phyloP scores from a whole-genome alignment of 2,329 filamentous ascomycete species.

The Hawksworthiomyces lignivorus region DNA sequence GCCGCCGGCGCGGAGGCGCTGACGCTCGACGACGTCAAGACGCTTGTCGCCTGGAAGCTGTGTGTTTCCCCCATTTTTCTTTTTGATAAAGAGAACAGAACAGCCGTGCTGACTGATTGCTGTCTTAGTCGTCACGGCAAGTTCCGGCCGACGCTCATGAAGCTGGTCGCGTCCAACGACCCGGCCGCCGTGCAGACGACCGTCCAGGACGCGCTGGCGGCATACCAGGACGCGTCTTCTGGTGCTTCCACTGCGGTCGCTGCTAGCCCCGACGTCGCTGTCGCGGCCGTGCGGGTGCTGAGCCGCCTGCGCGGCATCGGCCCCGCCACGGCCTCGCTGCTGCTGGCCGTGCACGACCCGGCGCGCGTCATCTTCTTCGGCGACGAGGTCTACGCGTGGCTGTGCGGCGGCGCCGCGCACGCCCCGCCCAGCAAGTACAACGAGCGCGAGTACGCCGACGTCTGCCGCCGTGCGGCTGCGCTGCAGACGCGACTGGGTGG shows the following conservation, averaged over 20 bases:
- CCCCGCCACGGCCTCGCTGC: slow-evolving; percentile 68
- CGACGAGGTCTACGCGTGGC: slow-evolving; percentile 71
- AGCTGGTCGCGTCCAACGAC: slow-evolving; percentile 55
- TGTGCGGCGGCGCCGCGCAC: slow-evolving; percentile 46
- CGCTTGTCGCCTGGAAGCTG: slow-evolving; percentile 65
- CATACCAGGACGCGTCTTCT: slow-evolving; percentile 1
- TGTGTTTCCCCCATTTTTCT: slow-evolving; percentile 29
- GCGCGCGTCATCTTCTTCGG: slow-evolving; percentile 63
- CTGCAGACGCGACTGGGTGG: slow-evolving; percentile 38
- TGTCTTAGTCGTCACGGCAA: slow-evolving; percentile 44
- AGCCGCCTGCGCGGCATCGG: slow-evolving; percentile 64
- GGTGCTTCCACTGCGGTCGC: no score
- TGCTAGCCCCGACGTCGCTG: slow-evolving; percentile 15
- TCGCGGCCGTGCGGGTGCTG: slow-evolving; percentile 44
- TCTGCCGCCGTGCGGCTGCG: slow-evolving; percentile 37
- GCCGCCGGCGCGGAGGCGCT: slow-evolving; percentile 32
- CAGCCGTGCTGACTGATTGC: background rate
- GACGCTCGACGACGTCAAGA: slow-evolving; percentile 49
- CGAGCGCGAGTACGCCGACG: slow-evolving; percentile 55
- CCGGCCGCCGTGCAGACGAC: slow-evolving; percentile 35
- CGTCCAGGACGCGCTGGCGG: slow-evolving; percentile 43
- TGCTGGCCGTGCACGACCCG: slow-evolving; percentile 59
- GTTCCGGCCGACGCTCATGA: slow-evolving; percentile 54
- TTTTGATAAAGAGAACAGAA: slow-evolving; percentile 1
- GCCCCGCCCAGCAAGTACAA: slow-evolving; percentile 58